Evolutionary conservation across 306 rosid species (phyloP), one percentile per base, ranked within the genome.

Genomic region (Quercus dentata): DNA sequence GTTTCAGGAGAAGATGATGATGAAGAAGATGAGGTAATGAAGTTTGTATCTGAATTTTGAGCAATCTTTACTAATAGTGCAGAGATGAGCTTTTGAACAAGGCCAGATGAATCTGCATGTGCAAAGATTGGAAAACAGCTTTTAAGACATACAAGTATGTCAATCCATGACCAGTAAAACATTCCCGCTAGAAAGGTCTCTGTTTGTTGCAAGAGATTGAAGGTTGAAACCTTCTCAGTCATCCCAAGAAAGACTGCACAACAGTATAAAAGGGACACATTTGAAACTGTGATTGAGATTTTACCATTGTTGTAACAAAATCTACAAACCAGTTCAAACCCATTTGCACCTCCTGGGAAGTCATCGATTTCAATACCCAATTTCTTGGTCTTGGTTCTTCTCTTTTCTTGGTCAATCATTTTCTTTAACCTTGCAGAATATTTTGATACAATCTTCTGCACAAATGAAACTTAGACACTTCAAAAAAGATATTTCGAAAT

Each of bases 331-430:
- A 92, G 79, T 80, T 94, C 96, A 75, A 94, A 94, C 49, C 94
- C 95, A 17, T 83, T 15, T 59, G 92, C 81, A 12, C 96, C 98
- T 76, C 95, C 92, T 0, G 98, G 98, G 71, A 88, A 87, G 63
- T 85, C 89, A 61, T 84, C 55, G 78, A 90, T 76, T 74, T 82
- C 84, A 56, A 92, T 87, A 52, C 61, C 69, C 58, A 74, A 75
- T 18, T 79, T 71, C 78, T 74, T 84, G 13, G 51, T 81, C 69
- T 81, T 83, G 74, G 75, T 18, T 76, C 12, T 69, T 69, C 82
- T 78, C 83, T 79, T 85, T 65, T 79, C 83, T 46, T 84, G 84
- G 71, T 76, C 76, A 78, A 86, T 79, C n/a, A 82, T 78, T 77
- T 78, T 86, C 90, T 84, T 88, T 83, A 91, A 31, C 81, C 76